Percentiles rank a stretch among this genome's conserved stretches.
phyloP scores from a whole-genome alignment of 73 alveolate species.

The Paramecium sonneborni region DNA sequence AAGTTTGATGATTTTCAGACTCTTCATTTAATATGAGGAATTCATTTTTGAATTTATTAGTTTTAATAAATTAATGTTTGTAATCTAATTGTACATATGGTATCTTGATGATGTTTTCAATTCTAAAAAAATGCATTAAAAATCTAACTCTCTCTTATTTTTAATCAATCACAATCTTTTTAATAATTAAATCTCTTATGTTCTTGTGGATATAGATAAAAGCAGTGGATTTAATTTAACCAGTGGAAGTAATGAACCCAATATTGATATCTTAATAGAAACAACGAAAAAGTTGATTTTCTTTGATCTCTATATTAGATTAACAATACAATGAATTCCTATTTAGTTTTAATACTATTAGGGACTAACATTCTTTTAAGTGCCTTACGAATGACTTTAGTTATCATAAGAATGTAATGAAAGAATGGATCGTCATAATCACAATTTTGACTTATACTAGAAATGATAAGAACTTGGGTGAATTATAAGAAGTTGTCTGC shows the following conservation, averaged over 20 bases:
- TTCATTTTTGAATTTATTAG: not conserved
- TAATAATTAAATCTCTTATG: not conserved
- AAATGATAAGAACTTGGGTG: not conserved
- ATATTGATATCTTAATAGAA: not conserved
- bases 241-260: not conserved
- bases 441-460: not conserved
- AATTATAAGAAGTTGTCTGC: not conserved
- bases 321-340: not conserved
- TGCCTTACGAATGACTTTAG: not conserved
- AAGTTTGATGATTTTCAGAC: not conserved
- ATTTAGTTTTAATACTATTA: not conserved
- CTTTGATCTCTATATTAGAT: not conserved
- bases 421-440: not conserved
- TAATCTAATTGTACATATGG: not conserved
- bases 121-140: too few relatives aligned
- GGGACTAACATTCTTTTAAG: not conserved
- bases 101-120: not conserved
- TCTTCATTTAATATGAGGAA: not conserved
- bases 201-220: not conserved
- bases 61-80: not conserved
- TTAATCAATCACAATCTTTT: too few relatives aligned
- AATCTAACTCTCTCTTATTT: too few relatives aligned
- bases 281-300: not conserved
- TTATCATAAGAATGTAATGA: not conserved
- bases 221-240: constrained; percentile 1